Conservation (phyloP, 1,139 yeast genomes). For the Diutina ranongensis region DNA sequence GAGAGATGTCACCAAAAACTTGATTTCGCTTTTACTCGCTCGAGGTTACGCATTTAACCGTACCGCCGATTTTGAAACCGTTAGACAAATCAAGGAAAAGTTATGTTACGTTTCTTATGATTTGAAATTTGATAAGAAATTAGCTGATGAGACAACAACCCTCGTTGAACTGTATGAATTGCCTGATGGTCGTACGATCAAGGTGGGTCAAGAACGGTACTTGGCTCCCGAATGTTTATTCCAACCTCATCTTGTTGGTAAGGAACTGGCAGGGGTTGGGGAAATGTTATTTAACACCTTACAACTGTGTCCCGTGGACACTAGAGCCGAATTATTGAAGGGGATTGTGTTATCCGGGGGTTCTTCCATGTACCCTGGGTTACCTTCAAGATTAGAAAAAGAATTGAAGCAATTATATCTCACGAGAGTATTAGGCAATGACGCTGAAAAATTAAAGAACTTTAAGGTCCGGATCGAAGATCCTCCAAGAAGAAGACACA, state of each 20-base stretch:
- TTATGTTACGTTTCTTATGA: constrained; percentile 92
- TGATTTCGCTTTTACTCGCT: constrained; percentile 80
- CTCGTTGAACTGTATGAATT: constrained; percentile 84
- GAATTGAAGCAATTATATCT: constrained; percentile 96
- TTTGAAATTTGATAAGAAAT: constrained; percentile 73
- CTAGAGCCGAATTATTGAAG: constrained; percentile 76
- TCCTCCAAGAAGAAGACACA: constrained; percentile 97
- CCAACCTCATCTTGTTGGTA: constrained; percentile 95
- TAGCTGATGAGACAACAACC: constrained; percentile 90
- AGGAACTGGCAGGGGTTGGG: constrained; percentile 95
- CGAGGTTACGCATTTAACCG: constrained; percentile 97
- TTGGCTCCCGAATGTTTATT: constrained; percentile 98
- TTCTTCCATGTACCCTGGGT: constrained; percentile 97
- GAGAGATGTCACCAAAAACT: constrained; percentile 90
- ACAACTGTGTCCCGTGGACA: constrained; percentile 89
- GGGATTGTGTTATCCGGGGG: constrained; percentile 96
- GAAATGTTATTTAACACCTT: constrained; percentile 85
- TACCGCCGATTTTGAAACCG: constrained; percentile 97
- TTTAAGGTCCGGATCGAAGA: constrained; percentile 96
- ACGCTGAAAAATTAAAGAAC: constrained; percentile 76
- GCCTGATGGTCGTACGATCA: constrained; percentile 93
- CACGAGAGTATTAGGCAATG: constrained; percentile 75
- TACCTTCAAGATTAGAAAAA: constrained; percentile 90
- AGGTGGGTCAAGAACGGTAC: constrained; percentile 90
- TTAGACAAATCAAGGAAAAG: constrained; percentile 94